Conservation (phyloP, 164 flowering plant genomes). For the Magnolia changhungtana region DNA sequence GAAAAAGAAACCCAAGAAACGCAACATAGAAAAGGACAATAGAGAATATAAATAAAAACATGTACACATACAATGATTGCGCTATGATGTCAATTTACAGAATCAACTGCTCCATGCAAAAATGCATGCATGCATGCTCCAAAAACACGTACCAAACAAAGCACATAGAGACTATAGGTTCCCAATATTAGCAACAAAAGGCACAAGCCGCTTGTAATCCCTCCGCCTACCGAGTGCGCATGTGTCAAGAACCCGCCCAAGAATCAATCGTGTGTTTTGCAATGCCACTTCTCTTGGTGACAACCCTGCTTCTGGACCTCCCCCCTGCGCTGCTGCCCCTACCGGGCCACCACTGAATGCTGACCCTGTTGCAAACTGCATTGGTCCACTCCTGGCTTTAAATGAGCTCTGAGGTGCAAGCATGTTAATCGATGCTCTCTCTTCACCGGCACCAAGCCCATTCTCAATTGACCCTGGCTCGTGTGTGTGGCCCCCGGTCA, state of each 20-base stretch:
- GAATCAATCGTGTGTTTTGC: slow-evolving; percentile 83
- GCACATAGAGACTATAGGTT: slow-evolving; percentile 17
- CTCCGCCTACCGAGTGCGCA: slow-evolving; percentile 86
- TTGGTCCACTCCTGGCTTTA: slow-evolving; percentile 84
- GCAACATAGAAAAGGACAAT: no score
- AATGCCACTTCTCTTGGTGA: slow-evolving; percentile 72
- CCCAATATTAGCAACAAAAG: slow-evolving; percentile 69
- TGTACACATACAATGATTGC: no score
- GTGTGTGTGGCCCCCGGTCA: slow-evolving; percentile 55
- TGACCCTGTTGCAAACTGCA: slow-evolving; percentile 55
- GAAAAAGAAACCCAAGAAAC: no score
- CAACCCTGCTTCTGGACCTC: slow-evolving; percentile 43
- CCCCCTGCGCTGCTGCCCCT: slow-evolving; percentile 31
- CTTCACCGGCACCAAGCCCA: slow-evolving; percentile 56
- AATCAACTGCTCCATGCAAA: neutral
- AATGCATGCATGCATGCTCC: no score
- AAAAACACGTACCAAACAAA: neutral
- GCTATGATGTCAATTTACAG: neutral
- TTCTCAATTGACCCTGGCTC: slow-evolving; percentile 62
- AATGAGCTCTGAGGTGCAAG: slow-evolving; percentile 82
- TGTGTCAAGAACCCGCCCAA: slow-evolving; percentile 84
- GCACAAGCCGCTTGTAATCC: slow-evolving; percentile 83
- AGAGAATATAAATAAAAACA: no score
- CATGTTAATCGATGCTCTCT: slow-evolving; percentile 32
- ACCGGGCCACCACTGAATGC: neutral